phyloP scores from a whole-genome alignment of 1,284 basidiomycete species.

The Papiliotrema terrestris region DNA sequence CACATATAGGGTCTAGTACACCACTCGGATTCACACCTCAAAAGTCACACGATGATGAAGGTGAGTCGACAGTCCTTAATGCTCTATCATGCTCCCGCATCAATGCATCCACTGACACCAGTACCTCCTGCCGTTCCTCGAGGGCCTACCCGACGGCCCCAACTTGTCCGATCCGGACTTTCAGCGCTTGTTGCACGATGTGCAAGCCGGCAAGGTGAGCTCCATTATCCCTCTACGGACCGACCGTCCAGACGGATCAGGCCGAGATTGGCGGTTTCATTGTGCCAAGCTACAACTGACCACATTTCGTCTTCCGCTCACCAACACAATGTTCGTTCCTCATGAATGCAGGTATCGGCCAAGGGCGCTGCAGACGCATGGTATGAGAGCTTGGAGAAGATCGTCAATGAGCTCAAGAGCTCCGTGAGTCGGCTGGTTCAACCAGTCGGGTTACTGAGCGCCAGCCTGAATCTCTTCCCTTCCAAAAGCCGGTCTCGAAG shows the following conservation, averaged over 20 bases:
- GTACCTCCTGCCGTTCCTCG: constrained; percentile 51
- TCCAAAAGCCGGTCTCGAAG: constrained; percentile 82
- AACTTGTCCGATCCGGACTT: constrained; percentile 46
- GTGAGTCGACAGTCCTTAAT: constrained; percentile 21
- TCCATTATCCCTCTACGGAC: background rate
- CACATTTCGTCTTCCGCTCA: background rate
- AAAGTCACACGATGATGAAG: constrained; percentile 32
- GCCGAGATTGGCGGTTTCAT: background rate
- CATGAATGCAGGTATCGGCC: constrained; percentile 41
- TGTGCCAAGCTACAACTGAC: background rate
- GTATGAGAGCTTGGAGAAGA: constrained; percentile 83
- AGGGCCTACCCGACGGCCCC: constrained; percentile 44
- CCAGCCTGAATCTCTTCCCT: constrained; percentile 78
- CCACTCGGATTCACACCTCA: background rate
- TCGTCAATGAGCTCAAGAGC: constrained; percentile 76
- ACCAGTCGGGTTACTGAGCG: constrained; percentile 50
- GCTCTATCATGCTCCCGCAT: constrained; percentile 10
- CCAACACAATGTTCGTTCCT: no score
- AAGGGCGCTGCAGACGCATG: constrained; percentile 81
- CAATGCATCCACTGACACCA: constrained; percentile 37
- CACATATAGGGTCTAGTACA: constrained; percentile 2
- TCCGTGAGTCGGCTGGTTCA: constrained; percentile 55
- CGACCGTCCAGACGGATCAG: constrained; percentile 3
- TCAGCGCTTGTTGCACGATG: constrained; percentile 47
- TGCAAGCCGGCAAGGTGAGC: constrained; percentile 48